A percentile compares a stretch with the other conserved stretches of the same genome.
Evolutionary conservation across 1,284 basidiomycete species (phyloP).

Genomic region (Cutaneotrichosporon daszewskae): DNA sequence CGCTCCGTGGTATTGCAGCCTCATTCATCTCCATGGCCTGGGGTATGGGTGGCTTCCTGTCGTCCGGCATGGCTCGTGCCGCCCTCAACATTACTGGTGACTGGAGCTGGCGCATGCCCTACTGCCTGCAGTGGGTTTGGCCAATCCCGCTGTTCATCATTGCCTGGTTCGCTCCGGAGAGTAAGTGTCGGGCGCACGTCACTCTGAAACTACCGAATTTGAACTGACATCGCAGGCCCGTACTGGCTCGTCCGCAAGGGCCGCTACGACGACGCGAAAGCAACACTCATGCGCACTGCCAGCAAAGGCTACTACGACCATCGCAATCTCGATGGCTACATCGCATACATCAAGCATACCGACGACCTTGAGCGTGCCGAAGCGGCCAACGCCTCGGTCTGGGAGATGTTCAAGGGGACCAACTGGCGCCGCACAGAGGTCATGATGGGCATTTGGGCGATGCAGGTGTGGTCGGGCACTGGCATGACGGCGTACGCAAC

Average conservation of each 20-base stretch:
- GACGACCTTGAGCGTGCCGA: slow-evolving; percentile 22
- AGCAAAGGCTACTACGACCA: slow-evolving; percentile 22
- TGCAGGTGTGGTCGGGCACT: slow-evolving; percentile 17
- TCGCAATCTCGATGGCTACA: slow-evolving; percentile 34
- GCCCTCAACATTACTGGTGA: slow-evolving; percentile 23
- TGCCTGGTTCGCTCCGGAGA: slow-evolving; percentile 18
- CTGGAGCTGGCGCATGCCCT: slow-evolving; percentile 24
- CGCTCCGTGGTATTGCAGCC: slow-evolving; percentile 49
- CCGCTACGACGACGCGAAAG: slow-evolving; percentile 43
- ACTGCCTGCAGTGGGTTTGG: slow-evolving; percentile 22
- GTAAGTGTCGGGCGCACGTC: too few relatives aligned
- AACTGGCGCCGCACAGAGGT: slow-evolving; percentile 50
- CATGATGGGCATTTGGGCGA: slow-evolving; percentile 14
- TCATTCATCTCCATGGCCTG: slow-evolving; percentile 51
- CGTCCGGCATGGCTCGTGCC: slow-evolving; percentile 45
- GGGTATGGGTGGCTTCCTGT: slow-evolving; percentile 45
- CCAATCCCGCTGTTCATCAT: slow-evolving; percentile 16
- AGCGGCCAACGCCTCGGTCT: slow-evolving; percentile 42
- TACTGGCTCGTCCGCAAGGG: slow-evolving; percentile 23
- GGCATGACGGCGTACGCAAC: too few relatives aligned
- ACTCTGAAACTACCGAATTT: too few relatives aligned
- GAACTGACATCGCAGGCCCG: too few relatives aligned
- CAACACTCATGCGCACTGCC: slow-evolving; percentile 34
- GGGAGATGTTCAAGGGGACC: slow-evolving; percentile 47
- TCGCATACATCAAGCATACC: slow-evolving; percentile 38